These are phyloP conservation scores for Calycina herbarum DNA, from an alignment of 2,329 filamentous ascomycete species.

Conservation along the genomic window DNA sequence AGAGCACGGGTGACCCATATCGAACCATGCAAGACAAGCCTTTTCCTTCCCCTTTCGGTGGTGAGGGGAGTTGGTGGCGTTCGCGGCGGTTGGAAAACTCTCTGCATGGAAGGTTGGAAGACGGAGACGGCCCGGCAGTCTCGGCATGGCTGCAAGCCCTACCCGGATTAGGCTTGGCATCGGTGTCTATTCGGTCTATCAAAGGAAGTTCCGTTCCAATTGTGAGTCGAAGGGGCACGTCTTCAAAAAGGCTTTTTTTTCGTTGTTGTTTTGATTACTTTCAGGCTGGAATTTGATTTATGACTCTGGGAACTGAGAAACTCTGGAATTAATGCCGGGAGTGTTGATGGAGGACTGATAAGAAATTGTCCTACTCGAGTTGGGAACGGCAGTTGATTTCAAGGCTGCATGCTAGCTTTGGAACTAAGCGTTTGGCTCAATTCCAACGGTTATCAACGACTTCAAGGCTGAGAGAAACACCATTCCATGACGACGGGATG, in stretches of 20 bases:
- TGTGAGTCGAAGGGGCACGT: no score
- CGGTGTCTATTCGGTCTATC: neutral
- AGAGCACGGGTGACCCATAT: neutral
- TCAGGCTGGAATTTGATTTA: neutral
- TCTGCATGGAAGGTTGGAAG: constrained; percentile 5
- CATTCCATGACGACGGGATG: neutral
- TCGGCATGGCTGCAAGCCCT: neutral
- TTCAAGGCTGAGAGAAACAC: neutral
- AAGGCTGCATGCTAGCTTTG: neutral
- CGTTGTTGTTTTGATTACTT: no score
- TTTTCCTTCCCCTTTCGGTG: neutral
- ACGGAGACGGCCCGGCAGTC: neutral
- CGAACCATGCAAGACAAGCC: neutral
- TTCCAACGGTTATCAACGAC: neutral
- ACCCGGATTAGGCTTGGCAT: neutral
- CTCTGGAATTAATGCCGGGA: neutral
- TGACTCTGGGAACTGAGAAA: neutral
- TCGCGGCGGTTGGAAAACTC: neutral
- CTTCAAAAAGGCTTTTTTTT: no score
- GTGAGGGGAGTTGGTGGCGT: neutral
- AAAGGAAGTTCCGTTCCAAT: no score
- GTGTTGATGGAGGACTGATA: neutral
- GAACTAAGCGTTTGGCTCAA: neutral
- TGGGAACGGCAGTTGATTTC: no score
- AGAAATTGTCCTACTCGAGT: neutral